Base-by-base conservation (phyloP, 805 yeast genomes). In the Candida xyloterini region DNA sequence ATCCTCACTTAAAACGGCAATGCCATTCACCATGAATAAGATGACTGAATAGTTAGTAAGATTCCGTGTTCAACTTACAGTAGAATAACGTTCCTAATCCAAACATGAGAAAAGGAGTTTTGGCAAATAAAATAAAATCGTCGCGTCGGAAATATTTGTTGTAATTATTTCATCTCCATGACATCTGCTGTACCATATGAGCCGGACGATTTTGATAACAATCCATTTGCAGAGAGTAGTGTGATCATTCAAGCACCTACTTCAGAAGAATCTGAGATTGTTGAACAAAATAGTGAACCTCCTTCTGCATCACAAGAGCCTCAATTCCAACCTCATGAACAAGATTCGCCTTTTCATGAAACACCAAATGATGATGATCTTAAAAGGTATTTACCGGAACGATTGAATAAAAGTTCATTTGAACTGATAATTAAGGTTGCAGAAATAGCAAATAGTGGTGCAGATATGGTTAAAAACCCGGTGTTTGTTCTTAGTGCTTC, bases 401-500 rank as follows among this genome's bases (percentile, higher is more conserved):
- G 81, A 46, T 65, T 67, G 44, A 63, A 70, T 35, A 60, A 59
- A 21, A 60, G 38, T 15, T 43, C 63, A 38, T 73, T 70, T 46
- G 57, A 50, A 36, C 45, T 91, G 29, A 53, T 55, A 1, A 69
- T 86, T 23, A 76, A 71, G 37, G 80, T 91, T 3, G 73, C 74
- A 2, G 84, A 76, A 10, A 67, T 93, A 34, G 97, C 90, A 60
- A 74, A 81, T 51, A 74, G 73, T 41, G 81, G 79, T 0, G 63
- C 65, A 5, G 55, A 62, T 7, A 75, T 77, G 42, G 74, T 73
- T 35, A 88, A 82, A 42, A 87, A 88, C 52, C 96, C 96, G 4
- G 80, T 85, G 7, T 66, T 91, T 40, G 73, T 80, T 47, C 81
- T 91, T 48, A 88, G 85, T 52, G 76, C 79, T 14, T 65, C 63